Percentiles rank a stretch among this genome's conserved stretches.
Conservation (phyloP, 1,139 yeast species). For the Pichia sp. region DNA sequence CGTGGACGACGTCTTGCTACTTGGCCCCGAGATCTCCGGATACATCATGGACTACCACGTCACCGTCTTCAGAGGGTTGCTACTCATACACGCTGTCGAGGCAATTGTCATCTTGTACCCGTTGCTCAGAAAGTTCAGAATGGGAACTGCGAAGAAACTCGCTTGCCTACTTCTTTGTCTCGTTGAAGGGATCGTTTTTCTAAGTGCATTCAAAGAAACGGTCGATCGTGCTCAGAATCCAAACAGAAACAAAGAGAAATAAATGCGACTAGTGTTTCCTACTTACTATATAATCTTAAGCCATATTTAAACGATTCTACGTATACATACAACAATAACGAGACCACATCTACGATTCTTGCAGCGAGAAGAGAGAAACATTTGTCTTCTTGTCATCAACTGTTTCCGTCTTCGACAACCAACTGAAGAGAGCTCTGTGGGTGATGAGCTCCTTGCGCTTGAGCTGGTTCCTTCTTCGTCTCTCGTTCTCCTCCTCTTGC, state of each 20-base stretch:
- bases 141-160: conserved; percentile 43
- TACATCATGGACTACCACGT: conserved; percentile 11
- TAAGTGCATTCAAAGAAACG: conserved; percentile 40
- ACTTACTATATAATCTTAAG: too few species aligned
- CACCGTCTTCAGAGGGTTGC: conserved; percentile 30
- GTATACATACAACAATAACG: not conserved
- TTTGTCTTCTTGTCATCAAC: conserved; percentile 17
- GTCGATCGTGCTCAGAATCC: conserved; percentile 19
- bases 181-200: conserved; percentile 53
- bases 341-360: not conserved
- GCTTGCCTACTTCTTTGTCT: conserved; percentile 49
- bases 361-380: conserved; percentile 22
- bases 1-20: conserved; percentile 11
- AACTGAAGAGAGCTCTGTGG: conserved; percentile 49
- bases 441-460: conserved; percentile 36
- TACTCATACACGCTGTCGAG: conserved; percentile 47
- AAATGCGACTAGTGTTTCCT: not conserved
- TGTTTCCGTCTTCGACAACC: conserved; percentile 31
- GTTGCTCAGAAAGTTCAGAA: conserved; percentile 47
- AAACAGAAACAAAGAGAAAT: conserved; percentile 11
- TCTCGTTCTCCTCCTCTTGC: conserved; percentile 28
- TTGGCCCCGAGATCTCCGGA: not conserved
- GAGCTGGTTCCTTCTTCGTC: conserved; percentile 23
- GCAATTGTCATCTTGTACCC: conserved; percentile 42
- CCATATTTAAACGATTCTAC: too few species aligned